Evolutionary conservation across 768 basidiomycete genomes (phyloP).

Genomic region (Macrocybe gigantea): DNA sequence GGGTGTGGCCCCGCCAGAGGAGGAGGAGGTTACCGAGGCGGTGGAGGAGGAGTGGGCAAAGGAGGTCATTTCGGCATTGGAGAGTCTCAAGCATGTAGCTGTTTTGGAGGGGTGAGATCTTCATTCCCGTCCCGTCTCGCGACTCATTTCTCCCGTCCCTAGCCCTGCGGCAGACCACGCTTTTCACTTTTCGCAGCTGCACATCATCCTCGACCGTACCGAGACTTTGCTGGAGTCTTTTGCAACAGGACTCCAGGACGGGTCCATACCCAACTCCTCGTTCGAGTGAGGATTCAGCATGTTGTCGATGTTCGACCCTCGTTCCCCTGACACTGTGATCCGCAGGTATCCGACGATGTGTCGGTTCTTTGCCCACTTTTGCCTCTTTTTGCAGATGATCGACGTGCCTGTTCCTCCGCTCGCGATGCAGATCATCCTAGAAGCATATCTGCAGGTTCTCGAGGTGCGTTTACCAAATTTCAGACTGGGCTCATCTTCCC

Average conservation of each 20-base stretch:
- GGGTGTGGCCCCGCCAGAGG: constrained; percentile 19
- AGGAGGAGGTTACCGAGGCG: constrained; percentile 23
- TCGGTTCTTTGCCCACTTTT: constrained; percentile 92
- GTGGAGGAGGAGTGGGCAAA: constrained; percentile 62
- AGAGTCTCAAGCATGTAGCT: constrained; percentile 48
- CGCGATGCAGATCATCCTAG: constrained; percentile 76
- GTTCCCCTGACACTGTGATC: not conserved
- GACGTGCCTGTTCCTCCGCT: constrained; percentile 66
- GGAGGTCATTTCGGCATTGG: constrained; percentile 54
- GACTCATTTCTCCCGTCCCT: constrained; percentile 1
- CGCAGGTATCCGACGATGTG: constrained; percentile 63
- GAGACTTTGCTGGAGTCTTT: constrained; percentile 65
- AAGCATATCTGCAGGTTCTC: constrained; percentile 83
- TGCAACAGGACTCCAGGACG: constrained; percentile 48
- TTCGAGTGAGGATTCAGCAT: constrained; percentile 44
- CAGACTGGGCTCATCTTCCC: not conserved
- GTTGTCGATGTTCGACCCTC: not conserved
- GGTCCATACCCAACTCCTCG: constrained; percentile 39
- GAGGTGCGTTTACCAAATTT: constrained; percentile 44
- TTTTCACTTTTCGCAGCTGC: constrained; percentile 78
- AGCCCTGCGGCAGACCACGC: constrained; percentile 66
- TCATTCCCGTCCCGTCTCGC: not conserved
- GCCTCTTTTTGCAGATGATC: constrained; percentile 83
- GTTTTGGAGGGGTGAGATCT: constrained; percentile 58
- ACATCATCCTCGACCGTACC: constrained; percentile 70